Percentiles rank a stretch among this genome's conserved stretches.
Conservation (phyloP, 495 filamentous ascomycete species). For the Lophiostoma macrostomum region DNA sequence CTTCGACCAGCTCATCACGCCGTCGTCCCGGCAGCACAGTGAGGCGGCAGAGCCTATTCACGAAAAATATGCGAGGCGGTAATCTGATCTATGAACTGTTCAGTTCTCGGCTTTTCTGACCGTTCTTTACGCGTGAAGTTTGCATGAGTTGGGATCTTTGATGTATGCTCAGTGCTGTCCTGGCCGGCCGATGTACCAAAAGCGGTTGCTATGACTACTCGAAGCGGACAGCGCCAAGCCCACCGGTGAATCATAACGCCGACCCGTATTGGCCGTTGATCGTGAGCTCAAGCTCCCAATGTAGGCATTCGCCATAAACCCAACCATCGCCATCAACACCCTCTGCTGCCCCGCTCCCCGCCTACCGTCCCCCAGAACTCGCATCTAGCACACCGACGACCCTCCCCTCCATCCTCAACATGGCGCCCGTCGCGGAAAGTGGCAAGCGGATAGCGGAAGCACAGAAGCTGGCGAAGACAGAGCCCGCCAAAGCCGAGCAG, state of each 20-base stretch:
- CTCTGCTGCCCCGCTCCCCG: neutral
- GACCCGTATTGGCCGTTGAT: neutral
- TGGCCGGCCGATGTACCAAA: neutral
- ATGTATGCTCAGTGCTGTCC: neutral
- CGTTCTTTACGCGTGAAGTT: no score
- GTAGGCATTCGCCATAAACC: neutral
- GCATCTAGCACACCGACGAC: neutral
- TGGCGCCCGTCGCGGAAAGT: conserved; percentile 52
- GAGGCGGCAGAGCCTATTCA: neutral
- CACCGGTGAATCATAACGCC: neutral
- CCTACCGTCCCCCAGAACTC: neutral
- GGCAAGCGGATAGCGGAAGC: conserved; percentile 74
- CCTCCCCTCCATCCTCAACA: conserved; percentile 29
- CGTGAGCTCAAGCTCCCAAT: conserved; percentile 16
- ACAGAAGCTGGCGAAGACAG: conserved; percentile 72
- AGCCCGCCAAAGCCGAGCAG: conserved; percentile 74
- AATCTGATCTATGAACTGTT: neutral
- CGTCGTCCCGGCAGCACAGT: conserved; percentile 26
- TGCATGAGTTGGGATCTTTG: no score
- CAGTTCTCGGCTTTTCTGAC: no score
- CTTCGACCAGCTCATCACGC: conserved; percentile 12
- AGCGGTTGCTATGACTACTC: conserved; percentile 19
- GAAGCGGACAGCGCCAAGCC: neutral
- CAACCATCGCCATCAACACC: no score
- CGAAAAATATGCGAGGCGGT: neutral